These are phyloP conservation scores for Quercus lobata DNA, from an alignment of 331 rosid genomes.

Conservation along the genomic window DNA sequence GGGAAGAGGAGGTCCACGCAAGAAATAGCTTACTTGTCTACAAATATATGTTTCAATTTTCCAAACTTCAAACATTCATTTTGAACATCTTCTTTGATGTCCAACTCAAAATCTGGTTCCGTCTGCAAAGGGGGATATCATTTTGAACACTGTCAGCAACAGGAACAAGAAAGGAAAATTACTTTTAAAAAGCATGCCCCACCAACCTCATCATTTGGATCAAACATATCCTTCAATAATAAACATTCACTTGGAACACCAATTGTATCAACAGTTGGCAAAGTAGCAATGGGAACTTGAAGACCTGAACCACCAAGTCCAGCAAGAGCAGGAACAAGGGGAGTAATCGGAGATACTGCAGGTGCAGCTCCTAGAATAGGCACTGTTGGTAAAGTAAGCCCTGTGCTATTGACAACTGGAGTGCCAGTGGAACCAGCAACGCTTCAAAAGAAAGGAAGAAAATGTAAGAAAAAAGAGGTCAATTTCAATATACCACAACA, in stretches of 20 bases:
- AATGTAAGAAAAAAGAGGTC: constrained; percentile 18
- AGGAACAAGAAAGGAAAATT: not conserved
- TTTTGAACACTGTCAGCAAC: constrained; percentile 3
- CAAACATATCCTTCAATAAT: constrained; percentile 86
- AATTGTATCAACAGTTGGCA: constrained; percentile 51
- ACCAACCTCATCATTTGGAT: constrained; percentile 81
- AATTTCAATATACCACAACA: constrained; percentile 3
- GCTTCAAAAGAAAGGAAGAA: constrained; percentile 36
- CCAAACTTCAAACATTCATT: constrained; percentile 92
- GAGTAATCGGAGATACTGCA: constrained; percentile 33
- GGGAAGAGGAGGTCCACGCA: not conserved
- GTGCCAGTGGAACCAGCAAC: constrained; percentile 54
- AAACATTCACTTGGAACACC: constrained; percentile 94
- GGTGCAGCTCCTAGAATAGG: constrained; percentile 41
- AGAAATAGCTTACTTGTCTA: constrained; percentile 70
- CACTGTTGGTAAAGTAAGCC: constrained; percentile 39
- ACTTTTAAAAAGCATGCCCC: not conserved
- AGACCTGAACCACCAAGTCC: constrained; percentile 58
- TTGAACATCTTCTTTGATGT: constrained; percentile 86
- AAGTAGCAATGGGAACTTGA: constrained; percentile 44
- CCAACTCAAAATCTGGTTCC: constrained; percentile 83
- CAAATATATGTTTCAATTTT: constrained; percentile 58
- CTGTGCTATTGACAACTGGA: constrained; percentile 44
- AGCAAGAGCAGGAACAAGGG: constrained; percentile 47
- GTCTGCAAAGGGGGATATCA: constrained; percentile 39